phyloP scores from a whole-genome alignment of 2,329 filamentous ascomycete species.

The Cladophialophora yegresii region DNA sequence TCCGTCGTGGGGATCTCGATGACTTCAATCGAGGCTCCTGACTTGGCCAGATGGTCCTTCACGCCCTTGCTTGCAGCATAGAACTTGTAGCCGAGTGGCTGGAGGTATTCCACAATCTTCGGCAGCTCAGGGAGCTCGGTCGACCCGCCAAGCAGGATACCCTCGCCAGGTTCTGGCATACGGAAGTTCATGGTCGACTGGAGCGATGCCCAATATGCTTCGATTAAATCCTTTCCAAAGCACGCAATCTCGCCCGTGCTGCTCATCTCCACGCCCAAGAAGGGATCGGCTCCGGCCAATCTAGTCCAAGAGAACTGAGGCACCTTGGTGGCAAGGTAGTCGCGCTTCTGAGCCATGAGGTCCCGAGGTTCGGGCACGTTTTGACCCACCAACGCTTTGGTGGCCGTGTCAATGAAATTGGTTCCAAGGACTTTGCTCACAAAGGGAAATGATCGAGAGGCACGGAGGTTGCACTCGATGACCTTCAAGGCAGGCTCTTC shows the following conservation, averaged over 20 bases:
- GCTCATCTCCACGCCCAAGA: constrained; percentile 96
- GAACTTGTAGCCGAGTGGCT: constrained; percentile 90
- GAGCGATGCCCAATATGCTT: constrained; percentile 95
- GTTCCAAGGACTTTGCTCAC: constrained; percentile 94
- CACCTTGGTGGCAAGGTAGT: constrained; percentile 96
- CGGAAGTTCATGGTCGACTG: constrained; percentile 99
- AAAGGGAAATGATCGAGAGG: constrained; percentile 96
- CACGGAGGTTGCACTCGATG: constrained; percentile 97
- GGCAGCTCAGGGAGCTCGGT: constrained; percentile 69
- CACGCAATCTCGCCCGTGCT: constrained; percentile 98
- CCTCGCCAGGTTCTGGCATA: constrained; percentile 89
- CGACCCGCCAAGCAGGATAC: constrained; percentile 91
- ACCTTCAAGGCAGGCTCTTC: constrained; percentile 82
- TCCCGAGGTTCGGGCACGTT: constrained; percentile 82
- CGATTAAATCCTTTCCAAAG: constrained; percentile 92
- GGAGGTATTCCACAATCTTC: constrained; percentile 80
- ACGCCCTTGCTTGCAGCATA: constrained; percentile 80
- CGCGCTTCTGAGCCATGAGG: constrained; percentile 82
- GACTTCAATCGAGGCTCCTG: constrained; percentile 66
- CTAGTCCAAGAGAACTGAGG: constrained; percentile 99
- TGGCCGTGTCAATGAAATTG: constrained; percentile 96
- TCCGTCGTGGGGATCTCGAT: constrained; percentile 97
- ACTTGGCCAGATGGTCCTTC: constrained; percentile 74
- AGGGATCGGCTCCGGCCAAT: constrained; percentile 93
- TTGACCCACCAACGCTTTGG: constrained; percentile 83